A percentile compares a stretch with the other conserved stretches of the same genome.
Conservation (phyloP, 108 stramenopile species). For the Schizochytrium sp. region DNA sequence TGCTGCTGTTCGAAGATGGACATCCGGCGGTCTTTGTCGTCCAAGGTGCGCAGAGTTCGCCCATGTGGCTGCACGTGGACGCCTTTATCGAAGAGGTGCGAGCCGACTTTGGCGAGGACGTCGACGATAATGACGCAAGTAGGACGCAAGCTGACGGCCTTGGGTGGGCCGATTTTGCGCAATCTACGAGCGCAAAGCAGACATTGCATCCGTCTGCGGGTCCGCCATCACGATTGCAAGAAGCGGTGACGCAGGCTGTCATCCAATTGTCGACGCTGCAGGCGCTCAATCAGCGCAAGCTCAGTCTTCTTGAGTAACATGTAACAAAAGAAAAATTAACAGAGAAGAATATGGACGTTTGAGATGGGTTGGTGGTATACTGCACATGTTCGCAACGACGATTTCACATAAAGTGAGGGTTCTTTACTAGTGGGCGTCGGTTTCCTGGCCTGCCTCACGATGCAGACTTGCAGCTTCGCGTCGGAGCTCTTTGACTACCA, state of each 20-base stretch:
- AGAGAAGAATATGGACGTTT: not conserved
- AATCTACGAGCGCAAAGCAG: not conserved
- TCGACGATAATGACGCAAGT: not conserved
- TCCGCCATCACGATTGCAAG: not conserved
- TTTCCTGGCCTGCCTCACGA: not conserved
- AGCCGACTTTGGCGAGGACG: not conserved
- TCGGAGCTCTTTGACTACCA: conserved; percentile 26
- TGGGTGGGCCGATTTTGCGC: not conserved
- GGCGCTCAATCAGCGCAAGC: not conserved
- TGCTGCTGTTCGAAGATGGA: not conserved
- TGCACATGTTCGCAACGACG: not conserved
- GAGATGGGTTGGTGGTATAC: not conserved
- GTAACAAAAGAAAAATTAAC: not conserved
- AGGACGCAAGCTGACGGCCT: not conserved
- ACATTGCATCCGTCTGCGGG: not conserved
- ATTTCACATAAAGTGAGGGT: not conserved
- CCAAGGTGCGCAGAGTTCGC: not conserved
- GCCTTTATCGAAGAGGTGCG: not conserved
- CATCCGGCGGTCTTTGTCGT: not conserved
- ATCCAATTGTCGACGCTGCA: not conserved
- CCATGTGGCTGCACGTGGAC: not conserved
- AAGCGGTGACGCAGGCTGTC: not conserved
- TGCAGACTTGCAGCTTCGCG: not conserved
- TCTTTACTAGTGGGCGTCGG: not conserved
- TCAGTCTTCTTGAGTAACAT: not conserved